Evolutionary conservation across 768 basidiomycete species (phyloP).

Genomic region (Hygrocybe punicea): DNA sequence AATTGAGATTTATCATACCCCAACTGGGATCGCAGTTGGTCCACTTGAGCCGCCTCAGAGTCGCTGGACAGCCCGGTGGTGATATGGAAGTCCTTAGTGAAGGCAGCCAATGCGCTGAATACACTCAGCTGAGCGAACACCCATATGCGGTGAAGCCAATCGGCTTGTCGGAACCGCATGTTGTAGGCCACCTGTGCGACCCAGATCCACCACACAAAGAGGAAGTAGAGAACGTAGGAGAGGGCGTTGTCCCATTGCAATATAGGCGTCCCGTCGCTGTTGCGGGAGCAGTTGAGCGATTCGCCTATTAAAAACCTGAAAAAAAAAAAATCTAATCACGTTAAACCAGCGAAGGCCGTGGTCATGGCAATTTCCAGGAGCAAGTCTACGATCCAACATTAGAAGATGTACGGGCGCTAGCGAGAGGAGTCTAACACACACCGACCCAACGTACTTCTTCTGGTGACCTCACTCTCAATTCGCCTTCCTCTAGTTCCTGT

Average conservation of each 20-base stretch:
- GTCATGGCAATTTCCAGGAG: constrained; percentile 2
- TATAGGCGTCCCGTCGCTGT: constrained; percentile 1
- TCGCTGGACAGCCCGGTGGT: not conserved
- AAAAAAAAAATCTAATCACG: not conserved
- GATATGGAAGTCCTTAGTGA: not conserved
- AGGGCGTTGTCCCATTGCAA: not conserved
- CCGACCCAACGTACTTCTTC: not conserved
- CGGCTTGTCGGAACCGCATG: constrained; percentile 2
- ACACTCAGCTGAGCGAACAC: not conserved
- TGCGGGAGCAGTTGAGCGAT: not conserved
- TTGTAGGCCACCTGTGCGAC: constrained; percentile 2
- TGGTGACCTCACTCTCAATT: not conserved
- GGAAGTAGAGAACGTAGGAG: not conserved
- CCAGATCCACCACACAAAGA: constrained; percentile 3
- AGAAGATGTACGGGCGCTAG: no score
- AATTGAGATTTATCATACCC: not conserved
- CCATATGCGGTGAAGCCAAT: constrained; percentile 5
- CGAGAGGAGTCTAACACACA: not conserved
- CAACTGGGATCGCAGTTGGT: not conserved
- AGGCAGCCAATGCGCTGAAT: not conserved
- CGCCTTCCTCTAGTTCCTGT: not conserved
- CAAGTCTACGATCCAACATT: not conserved
- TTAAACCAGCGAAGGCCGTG: not conserved
- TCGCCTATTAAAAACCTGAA: not conserved
- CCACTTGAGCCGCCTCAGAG: not conserved